phyloP scores from a whole-genome alignment of 306 rosid genomes.

The Canavalia gladiata region DNA sequence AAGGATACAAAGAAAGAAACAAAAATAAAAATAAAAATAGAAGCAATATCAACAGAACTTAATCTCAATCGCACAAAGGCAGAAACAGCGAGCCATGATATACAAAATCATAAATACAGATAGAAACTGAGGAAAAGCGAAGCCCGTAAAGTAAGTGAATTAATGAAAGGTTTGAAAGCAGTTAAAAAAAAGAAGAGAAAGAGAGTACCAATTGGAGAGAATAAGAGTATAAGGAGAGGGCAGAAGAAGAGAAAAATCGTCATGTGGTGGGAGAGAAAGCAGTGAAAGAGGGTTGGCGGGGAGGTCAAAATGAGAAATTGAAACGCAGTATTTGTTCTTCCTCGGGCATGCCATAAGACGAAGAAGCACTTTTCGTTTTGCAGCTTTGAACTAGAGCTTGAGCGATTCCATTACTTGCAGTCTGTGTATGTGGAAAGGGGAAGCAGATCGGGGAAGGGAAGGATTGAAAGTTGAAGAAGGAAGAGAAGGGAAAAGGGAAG shows the following conservation, averaged over 20 bases:
- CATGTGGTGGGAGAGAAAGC: constrained; percentile 51
- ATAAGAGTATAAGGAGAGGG: constrained; percentile 55
- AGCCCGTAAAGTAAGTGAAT: background rate
- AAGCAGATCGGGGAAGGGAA: constrained; percentile 28
- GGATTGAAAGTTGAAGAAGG: constrained; percentile 14
- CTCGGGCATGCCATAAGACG: constrained; percentile 81
- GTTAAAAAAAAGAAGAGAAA: constrained; percentile 1
- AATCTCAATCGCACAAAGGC: background rate
- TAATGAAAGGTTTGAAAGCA: background rate
- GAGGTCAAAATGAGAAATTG: constrained; percentile 48
- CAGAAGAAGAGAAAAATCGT: constrained; percentile 49
- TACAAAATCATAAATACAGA: constrained; percentile 29
- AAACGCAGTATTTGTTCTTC: constrained; percentile 57
- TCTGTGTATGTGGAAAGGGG: background rate
- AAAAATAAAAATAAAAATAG: background rate
- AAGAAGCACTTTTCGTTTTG: constrained; percentile 36
- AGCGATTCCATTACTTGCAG: constrained; percentile 21
- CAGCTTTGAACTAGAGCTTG: constrained; percentile 34
- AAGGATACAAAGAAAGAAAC: constrained; percentile 20
- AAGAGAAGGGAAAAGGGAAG: constrained; percentile 30
- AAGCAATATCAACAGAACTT: constrained; percentile 19
- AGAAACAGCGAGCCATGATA: constrained; percentile 10
- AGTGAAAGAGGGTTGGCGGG: background rate
- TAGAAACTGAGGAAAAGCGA: constrained; percentile 22
- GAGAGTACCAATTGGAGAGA: constrained; percentile 69